Evolutionary conservation across 1,284 basidiomycete species (phyloP).

Genomic region (Leucoagaricus sp.): DNA sequence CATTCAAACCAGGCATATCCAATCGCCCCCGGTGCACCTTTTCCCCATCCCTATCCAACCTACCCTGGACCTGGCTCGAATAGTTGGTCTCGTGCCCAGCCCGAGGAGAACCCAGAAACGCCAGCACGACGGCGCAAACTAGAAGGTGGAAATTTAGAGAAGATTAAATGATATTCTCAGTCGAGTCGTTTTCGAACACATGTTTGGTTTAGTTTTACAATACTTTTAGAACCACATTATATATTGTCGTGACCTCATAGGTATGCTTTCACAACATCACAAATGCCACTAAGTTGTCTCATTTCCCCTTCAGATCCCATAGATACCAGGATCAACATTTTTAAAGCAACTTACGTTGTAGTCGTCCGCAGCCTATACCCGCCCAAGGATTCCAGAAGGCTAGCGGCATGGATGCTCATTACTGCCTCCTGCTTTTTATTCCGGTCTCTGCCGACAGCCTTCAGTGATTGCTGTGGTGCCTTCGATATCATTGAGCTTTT

Average conservation of each 20-base stretch:
- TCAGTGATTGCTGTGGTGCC: background rate
- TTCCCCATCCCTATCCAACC: constrained; percentile 46
- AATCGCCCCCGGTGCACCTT: constrained; percentile 43
- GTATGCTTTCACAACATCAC: background rate
- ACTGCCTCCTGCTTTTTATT: constrained; percentile 4
- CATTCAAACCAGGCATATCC: constrained; percentile 40
- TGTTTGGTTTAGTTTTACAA: background rate
- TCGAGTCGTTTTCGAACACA: background rate
- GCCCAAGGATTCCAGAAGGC: background rate
- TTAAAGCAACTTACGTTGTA: background rate
- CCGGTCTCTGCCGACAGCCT: constrained; percentile 13
- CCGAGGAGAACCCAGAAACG: constrained; percentile 44
- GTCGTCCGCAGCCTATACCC: constrained; percentile 1
- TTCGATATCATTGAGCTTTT: constrained; percentile 8
- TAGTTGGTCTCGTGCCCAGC: constrained; percentile 42
- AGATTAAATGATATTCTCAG: constrained; percentile 47
- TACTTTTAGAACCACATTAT: background rate
- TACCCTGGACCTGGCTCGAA: constrained; percentile 50
- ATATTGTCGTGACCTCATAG: background rate
- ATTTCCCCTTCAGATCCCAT: background rate
- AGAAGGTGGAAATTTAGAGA: constrained; percentile 60
- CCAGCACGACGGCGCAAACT: constrained; percentile 62
- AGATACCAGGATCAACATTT: background rate
- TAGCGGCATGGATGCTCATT: constrained; percentile 5
- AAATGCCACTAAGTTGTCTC: background rate